phyloP scores from a whole-genome alignment of 2,329 filamentous ascomycete genomes.

The Hypoxylon sp. region DNA sequence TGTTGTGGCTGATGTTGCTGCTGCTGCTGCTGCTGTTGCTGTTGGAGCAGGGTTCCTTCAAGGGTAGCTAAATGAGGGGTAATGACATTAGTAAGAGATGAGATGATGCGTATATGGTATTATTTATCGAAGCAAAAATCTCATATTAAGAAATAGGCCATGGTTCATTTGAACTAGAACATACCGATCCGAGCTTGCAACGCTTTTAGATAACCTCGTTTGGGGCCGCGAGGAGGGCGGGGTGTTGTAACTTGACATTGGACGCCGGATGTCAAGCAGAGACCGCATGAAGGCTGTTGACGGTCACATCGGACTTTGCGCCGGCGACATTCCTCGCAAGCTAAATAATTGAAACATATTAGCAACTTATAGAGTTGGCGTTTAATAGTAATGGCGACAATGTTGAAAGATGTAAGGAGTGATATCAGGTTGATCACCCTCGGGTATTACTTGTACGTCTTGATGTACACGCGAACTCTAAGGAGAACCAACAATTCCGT shows the following conservation, averaged over 20 bases:
- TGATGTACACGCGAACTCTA: conserved; percentile 18
- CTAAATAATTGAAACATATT: conserved; percentile 15
- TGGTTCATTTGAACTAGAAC: conserved; percentile 12
- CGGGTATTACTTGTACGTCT: conserved; percentile 35
- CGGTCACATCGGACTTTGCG: conserved; percentile 46
- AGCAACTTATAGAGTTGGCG: neutral
- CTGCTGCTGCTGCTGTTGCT: conserved; percentile 33
- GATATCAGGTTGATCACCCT: conserved; percentile 27
- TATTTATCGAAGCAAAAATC: neutral
- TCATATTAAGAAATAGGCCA: neutral
- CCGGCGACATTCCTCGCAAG: conserved; percentile 46
- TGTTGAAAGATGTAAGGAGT: conserved; percentile 20
- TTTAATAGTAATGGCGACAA: conserved; percentile 9
- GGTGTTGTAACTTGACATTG: conserved; percentile 44
- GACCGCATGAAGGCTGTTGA: conserved; percentile 42
- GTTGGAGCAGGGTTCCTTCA: conserved; percentile 42
- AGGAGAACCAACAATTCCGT: conserved; percentile 29
- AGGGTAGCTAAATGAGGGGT: conserved; percentile 37
- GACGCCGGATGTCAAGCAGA: conserved; percentile 41
- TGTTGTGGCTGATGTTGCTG: conserved; percentile 18
- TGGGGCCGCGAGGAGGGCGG: conserved; percentile 43
- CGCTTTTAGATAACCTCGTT: conserved; percentile 47
- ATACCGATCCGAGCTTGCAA: conserved; percentile 48
- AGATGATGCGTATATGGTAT: neutral
- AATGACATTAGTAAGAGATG: conserved; percentile 9